phyloP scores from a whole-genome alignment of 2,329 filamentous ascomycete genomes.

The Aphanoascus verrucosus region DNA sequence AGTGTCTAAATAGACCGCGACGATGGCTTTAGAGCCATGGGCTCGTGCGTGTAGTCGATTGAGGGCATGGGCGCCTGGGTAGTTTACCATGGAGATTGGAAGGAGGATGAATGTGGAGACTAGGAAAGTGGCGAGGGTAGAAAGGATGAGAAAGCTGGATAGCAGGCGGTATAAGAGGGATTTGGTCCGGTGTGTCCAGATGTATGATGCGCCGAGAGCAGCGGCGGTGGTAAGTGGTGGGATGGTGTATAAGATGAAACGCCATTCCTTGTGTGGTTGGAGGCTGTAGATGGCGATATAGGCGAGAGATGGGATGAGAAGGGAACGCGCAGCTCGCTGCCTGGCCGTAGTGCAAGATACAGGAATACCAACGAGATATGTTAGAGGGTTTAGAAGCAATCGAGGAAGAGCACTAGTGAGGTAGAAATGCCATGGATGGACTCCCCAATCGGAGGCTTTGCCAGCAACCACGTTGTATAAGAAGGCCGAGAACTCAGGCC shows the following conservation, averaged over 20 bases:
- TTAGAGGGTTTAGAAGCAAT: slow-evolving; percentile 69
- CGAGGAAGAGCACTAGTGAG: slow-evolving; percentile 70
- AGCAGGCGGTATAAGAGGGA: slow-evolving; percentile 46
- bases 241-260: slow-evolving; percentile 83
- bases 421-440: slow-evolving; percentile 77
- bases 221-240: slow-evolving; percentile 70
- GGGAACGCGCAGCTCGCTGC: slow-evolving; percentile 39
- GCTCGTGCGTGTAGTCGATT: slow-evolving; percentile 30
- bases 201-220: slow-evolving; percentile 59
- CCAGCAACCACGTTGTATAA: slow-evolving; percentile 82
- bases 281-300: slow-evolving; percentile 75
- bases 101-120: slow-evolving; percentile 61
- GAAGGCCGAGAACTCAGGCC: slow-evolving; percentile 86
- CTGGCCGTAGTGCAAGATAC: slow-evolving; percentile 47
- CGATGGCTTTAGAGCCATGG: slow-evolving; percentile 20
- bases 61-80: slow-evolving; percentile 79
- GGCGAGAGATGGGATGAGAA: slow-evolving; percentile 54
- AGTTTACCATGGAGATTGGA: slow-evolving; percentile 75
- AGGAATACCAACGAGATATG: slow-evolving; percentile 43
- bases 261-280: slow-evolving; percentile 90
- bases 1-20: slow-evolving; percentile 47
- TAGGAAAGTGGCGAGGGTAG: slow-evolving; percentile 49
- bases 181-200: slow-evolving; percentile 58
- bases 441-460: slow-evolving; percentile 77
- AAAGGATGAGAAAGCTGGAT: slow-evolving; percentile 47